Base-by-base conservation (phyloP, 441 rosid genomes). In the Arabidopsis lyrata region DNA sequence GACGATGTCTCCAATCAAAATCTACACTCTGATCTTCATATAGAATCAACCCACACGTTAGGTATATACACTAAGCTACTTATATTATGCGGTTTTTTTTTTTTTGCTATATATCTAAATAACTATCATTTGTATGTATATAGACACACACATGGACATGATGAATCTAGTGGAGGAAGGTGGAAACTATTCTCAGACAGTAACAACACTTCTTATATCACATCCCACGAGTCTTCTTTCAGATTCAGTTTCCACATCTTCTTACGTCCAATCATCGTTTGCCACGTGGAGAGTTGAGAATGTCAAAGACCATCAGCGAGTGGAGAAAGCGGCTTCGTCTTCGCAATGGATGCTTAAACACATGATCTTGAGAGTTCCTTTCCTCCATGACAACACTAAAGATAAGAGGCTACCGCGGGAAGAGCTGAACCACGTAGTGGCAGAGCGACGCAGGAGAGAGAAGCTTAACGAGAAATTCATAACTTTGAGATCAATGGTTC, bases 381-480 rank as follows among this genome's bases (percentile, higher is more conserved):
- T 82, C 77, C 87, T 92, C 70, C 97, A 90, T 76, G 69, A 27
- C 70, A 84, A 79, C 59, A 66, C 44, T 59, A 59, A 66, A 77
- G 53, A 57, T 0, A 70, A 64, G 55, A 63, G 56, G 10, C 39
- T 68, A 8, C 74, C 81, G 68, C 56, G 68, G 66, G 8, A 88
- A 82, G 97, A 90, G 77, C 89, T 88, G 14, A 95, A 86, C 80
- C 98, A 95, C 48, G 98, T 90, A 35, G 83, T 89, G 11, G 98
- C 99, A 0, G 98, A 95, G 84, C 85, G 99, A 31, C 93, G 98
- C 24, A 90, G 99, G 5, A 86, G 98, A 0, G 98, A 92, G 85
- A 95, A 95, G 80, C 88, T 92, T 5, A 95, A 95, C 42, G 92
- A 95, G 84, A 75, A 94, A 77, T 95, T 95, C 73, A 78, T 87